Evolutionary conservation across 2,329 filamentous ascomycete species (phyloP), one percentile per base, ranked within the genome.

Genomic region (Phyllosticta citribraziliensis): DNA sequence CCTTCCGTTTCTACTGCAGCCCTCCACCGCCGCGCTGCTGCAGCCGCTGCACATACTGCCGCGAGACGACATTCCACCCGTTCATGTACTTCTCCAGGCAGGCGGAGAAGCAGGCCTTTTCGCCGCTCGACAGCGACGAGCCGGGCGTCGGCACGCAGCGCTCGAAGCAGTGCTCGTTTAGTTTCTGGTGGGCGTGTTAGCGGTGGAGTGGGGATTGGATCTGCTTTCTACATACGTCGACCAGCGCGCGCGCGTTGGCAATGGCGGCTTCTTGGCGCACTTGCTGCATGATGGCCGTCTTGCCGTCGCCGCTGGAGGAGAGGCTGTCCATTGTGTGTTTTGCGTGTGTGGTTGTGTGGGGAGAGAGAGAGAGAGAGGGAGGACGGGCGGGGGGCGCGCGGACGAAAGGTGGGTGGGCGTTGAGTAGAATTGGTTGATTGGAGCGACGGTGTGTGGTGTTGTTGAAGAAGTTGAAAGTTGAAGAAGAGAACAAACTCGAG

Each of bases 71-170:
- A 66, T 81, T 81, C 79, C 79, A 82, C 40, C 76, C 72, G 40
- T 72, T 70, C 79, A 82, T 81, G 72, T 82, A 82, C 68, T 82
- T 82, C 67, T 81, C 79, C 78, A 82, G 80, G 72, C 80, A 82
- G 52, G 71, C 65, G 20, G 76, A 77, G 67, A 80, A 78, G 74
- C 80, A 82, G 19, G 70, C 73, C 64, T 76, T 69, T 67, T 82
- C 80, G 70, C 74, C 73, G 55, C 75, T 77, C 27, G 78, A 80
- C 57, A 82, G 72, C 11, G 78, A 80, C 54, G 76, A 70, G 62
- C 77, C 75, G 64, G 80, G 80, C 66, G 79, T 80, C 55, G 79
- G 78, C 30, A 82, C 72, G 74, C 80, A 82, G 68, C 78, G 78
- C 65, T 81, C 78, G 74, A 81, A 82, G 73, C 80, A 82, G 72